Evolutionary conservation across 352 stramenopile species (phyloP).

Genomic region (Peronospora belbahrii): DNA sequence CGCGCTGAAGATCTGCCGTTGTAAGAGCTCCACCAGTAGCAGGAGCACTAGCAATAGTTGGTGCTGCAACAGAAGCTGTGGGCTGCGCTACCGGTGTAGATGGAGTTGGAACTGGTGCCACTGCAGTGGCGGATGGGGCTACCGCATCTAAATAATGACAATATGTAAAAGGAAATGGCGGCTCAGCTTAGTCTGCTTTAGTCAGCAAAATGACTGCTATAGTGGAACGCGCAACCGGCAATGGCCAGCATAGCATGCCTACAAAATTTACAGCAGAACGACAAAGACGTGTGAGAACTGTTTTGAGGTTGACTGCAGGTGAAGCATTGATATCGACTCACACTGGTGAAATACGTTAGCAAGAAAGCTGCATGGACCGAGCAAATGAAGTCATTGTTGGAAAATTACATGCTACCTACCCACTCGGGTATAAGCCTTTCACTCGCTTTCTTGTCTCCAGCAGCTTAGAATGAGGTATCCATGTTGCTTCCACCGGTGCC

Average conservation of each 20-base stretch:
- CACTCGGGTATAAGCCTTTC: constrained; percentile 18
- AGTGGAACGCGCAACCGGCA: constrained; percentile 3
- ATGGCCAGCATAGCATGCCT: constrained; percentile 13
- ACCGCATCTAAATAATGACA: background rate
- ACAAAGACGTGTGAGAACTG: constrained; percentile 15
- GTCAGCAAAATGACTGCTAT: background rate
- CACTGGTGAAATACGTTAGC: constrained; percentile 10
- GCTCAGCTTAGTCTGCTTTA: no score
- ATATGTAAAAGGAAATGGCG: background rate
- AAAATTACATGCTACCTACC: constrained; percentile 35
- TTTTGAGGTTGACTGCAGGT: background rate
- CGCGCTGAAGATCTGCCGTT: constrained; percentile 76
- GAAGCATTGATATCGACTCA: constrained; percentile 13
- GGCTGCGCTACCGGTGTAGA: no score
- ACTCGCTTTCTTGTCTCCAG: constrained; percentile 3
- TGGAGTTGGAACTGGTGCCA: constrained; percentile 6
- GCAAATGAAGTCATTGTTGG: constrained; percentile 27
- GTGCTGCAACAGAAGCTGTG: constrained; percentile 7
- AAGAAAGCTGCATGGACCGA: constrained; percentile 14
- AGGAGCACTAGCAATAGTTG: constrained; percentile 9
- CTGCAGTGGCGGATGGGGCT: constrained; percentile 1
- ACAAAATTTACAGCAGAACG: constrained; percentile 13
- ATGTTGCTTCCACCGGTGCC: constrained; percentile 33
- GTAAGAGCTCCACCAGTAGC: constrained; percentile 39
- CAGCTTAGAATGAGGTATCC: constrained; percentile 40